Conservation (phyloP, 192 early-diverging fungal genomes). For the Coemansia sp. region DNA sequence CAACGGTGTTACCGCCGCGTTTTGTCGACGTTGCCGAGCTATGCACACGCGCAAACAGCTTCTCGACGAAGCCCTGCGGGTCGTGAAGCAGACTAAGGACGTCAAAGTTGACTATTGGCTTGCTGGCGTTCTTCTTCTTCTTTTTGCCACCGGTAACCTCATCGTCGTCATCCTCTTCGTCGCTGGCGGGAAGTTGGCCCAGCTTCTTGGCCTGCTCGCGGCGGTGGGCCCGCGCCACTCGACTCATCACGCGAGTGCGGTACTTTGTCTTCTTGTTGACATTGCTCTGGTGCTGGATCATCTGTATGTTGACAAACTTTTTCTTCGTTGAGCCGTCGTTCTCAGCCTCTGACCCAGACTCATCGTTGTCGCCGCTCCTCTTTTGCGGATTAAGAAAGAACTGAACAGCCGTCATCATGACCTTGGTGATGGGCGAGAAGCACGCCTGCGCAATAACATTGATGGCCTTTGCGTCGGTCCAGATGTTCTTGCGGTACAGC, state of each 20-base stretch:
- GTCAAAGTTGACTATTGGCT: constrained; percentile 87
- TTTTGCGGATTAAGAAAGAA: constrained; percentile 87
- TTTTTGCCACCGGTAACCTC: constrained; percentile 53
- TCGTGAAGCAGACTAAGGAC: constrained; percentile 94
- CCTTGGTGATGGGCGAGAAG: constrained; percentile 88
- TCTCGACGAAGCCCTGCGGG: constrained; percentile 96
- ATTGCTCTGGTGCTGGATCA: constrained; percentile 74
- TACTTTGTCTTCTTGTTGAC: constrained; percentile 89
- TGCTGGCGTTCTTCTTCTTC: constrained; percentile 61
- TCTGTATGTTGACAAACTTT: constrained; percentile 63
- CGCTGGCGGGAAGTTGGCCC: constrained; percentile 29
- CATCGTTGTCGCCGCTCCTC: constrained; percentile 64
- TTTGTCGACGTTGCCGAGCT: constrained; percentile 49
- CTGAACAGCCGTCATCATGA: constrained; percentile 88
- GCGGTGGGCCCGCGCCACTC: constrained; percentile 57
- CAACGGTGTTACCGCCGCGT: constrained; percentile 61
- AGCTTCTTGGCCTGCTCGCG: constrained; percentile 60
- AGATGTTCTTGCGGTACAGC: constrained; percentile 94
- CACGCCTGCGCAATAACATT: constrained; percentile 98
- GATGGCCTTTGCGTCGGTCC: constrained; percentile 98
- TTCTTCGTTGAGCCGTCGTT: constrained; percentile 27
- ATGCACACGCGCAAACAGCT: constrained; percentile 83
- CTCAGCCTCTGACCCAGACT: constrained; percentile 68
- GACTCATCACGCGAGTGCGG: constrained; percentile 72
- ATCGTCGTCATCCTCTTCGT: constrained; percentile 15